Base-by-base conservation (phyloP, 352 stramenopile species). In the Globisporangium cystogenes region DNA sequence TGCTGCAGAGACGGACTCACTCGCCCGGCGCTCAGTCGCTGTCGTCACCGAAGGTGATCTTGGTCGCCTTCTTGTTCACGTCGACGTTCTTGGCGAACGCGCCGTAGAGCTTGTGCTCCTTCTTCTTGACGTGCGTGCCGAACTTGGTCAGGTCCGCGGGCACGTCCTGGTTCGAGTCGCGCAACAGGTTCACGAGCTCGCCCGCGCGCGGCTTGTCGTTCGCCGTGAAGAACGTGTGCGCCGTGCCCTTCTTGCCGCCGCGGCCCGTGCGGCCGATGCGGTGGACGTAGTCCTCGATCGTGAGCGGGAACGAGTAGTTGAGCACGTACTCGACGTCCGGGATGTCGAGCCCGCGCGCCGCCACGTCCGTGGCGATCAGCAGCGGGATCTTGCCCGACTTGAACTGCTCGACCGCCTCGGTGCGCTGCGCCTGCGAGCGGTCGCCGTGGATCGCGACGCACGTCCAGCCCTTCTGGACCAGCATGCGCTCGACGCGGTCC, bases 51-150 rank as follows among this genome's bases (percentile, higher is more conserved):
- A 99, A 99, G 48, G 84, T 98, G 68, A 99, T 99, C 73, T 99
- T 99, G 18, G 91, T 98, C 16, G 96, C 93, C 68, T 99, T 98
- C 74, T 99, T 99, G 57, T 54, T 80, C 67, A 96, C 90, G 65
- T 96, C 89, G 39, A 96, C 88, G 57, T 94, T 87, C 67, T 96
- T 98, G 37, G 92, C 90, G 44, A 98, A 98, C 47, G 95, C 97
- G 46, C 97, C 97, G 66, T 99, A 99, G 20, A 99, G 69, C 65
- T 99, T 99, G 87, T 99, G 95, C 71, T 99, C 95, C 89, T 99
- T 99, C 83, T 99, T 99, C 80, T 99, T 99, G 47, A 99, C 98
- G 33, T 98, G 97, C 57, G 96, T 99, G 57, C 96, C 96, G 72
- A 99, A 99, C 67, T 98, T 98, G 64, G 96, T 90, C 35, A 99